phyloP scores from a whole-genome alignment of 2,329 filamentous ascomycete genomes.

The Colletotrichum tanaceti region DNA sequence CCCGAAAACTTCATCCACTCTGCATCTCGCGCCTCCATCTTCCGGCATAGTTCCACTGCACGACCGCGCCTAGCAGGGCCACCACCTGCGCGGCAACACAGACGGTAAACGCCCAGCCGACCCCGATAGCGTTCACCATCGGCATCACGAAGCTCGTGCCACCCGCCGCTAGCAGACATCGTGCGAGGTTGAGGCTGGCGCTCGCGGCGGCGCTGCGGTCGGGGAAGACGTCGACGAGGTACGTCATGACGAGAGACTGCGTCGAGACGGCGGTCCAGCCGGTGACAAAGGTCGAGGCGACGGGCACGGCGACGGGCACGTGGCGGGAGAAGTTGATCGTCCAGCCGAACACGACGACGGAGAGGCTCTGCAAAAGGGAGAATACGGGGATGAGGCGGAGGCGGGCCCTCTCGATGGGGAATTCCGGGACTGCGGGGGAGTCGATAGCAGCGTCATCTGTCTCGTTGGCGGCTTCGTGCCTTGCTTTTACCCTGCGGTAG shows the following conservation, averaged over 20 bases:
- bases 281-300: conserved; percentile 62
- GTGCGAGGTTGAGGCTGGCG: conserved; percentile 63
- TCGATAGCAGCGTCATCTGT: not conserved
- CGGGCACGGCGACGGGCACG: conserved; percentile 61
- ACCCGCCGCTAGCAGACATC: conserved; percentile 64
- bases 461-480: conserved; percentile 13
- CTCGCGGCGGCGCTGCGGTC: conserved; percentile 62
- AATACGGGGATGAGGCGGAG: conserved; percentile 61
- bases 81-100: conserved; percentile 57
- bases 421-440: conserved; percentile 43
- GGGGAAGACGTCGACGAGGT: conserved; percentile 65
- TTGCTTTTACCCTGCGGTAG: conserved; percentile 57
- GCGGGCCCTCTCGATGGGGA: conserved; percentile 63
- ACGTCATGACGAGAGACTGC: conserved; percentile 62
- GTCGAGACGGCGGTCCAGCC: conserved; percentile 64
- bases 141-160: conserved; percentile 58
- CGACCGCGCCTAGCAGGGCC: conserved; percentile 56
- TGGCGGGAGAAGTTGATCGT: conserved; percentile 56
- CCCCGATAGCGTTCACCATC: conserved; percentile 55
- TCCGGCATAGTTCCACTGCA: conserved; percentile 57
- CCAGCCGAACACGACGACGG: conserved; percentile 65
- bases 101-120: conserved; percentile 55
- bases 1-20: no score
- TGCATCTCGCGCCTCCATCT: conserved; percentile 50
- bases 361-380: conserved; percentile 56